Conservation (phyloP, 805 yeast genomes). For the Kodamaea lidongshanica region DNA sequence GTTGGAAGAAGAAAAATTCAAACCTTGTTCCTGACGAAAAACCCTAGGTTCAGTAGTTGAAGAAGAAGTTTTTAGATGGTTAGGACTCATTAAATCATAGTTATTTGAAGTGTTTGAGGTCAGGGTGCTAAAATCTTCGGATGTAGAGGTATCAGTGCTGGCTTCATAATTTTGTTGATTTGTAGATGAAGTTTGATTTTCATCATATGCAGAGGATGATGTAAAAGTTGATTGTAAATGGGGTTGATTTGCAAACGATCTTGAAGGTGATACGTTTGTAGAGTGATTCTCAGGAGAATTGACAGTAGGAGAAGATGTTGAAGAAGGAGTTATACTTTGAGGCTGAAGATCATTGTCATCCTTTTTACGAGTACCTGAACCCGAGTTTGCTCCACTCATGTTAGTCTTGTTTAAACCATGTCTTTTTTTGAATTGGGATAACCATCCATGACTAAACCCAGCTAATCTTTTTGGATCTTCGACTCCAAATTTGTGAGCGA, state of each 20-base stretch:
- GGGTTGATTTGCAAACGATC: too few species aligned
- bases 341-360: too few species aligned
- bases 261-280: too few species aligned
- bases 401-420: conserved; percentile 41
- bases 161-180: background rate
- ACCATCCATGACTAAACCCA: conserved; percentile 59
- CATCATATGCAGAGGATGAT: too few species aligned
- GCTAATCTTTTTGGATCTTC: conserved; percentile 53
- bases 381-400: conserved; percentile 16
- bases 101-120: conserved; percentile 7
- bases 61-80: conserved; percentile 1
- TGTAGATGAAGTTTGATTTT: conserved; percentile 1
- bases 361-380: background rate
- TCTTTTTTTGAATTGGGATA: conserved; percentile 53
- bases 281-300: too few species aligned
- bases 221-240: too few species aligned
- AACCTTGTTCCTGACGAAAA: conserved; percentile 23
- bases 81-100: conserved; percentile 7
- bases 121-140: conserved; percentile 7
- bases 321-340: too few species aligned
- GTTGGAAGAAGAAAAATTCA: conserved; percentile 17
- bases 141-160: conserved; percentile 7
- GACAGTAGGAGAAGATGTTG: too few species aligned
- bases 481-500: conserved; percentile 51
- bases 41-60: conserved; percentile 14